These are phyloP conservation scores for Ophiostoma populinum DNA, from an alignment of 2,329 filamentous ascomycete genomes.

Conservation along the genomic window DNA sequence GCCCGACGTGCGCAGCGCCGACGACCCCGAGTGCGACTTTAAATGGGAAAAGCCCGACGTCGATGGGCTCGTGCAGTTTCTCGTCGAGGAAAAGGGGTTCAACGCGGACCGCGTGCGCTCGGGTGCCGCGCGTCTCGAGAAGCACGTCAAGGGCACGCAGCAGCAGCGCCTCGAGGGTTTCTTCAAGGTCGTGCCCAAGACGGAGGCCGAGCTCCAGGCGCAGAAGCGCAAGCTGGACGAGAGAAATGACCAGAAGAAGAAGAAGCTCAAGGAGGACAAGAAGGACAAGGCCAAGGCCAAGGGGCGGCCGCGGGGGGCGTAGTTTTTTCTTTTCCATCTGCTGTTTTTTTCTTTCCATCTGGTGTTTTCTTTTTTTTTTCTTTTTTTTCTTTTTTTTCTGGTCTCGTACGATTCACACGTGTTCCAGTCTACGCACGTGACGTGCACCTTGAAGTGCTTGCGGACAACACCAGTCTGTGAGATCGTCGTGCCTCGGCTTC, in stretches of 20 bases:
- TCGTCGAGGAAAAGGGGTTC: constrained; percentile 92
- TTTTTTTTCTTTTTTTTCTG: not conserved
- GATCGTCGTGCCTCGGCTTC: too few relatives aligned
- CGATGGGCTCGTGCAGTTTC: constrained; percentile 73
- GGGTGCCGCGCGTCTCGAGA: constrained; percentile 62
- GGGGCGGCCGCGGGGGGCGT: constrained; percentile 63
- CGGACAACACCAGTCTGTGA: too few relatives aligned
- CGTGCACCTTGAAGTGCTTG: too few relatives aligned
- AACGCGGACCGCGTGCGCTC: constrained; percentile 81
- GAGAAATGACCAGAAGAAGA: constrained; percentile 83
- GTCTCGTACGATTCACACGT: too few relatives aligned
- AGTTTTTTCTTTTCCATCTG: too few relatives aligned
- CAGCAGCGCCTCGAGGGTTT: constrained; percentile 89
- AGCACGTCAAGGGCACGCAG: constrained; percentile 80
- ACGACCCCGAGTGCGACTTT: constrained; percentile 81
- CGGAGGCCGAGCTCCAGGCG: constrained; percentile 65
- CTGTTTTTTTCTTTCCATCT: not conserved
- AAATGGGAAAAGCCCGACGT: constrained; percentile 93
- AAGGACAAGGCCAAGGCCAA: constrained; percentile 91
- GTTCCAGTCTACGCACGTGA: too few relatives aligned
- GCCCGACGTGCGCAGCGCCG: constrained; percentile 71
- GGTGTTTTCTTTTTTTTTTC: constrained; percentile 2
- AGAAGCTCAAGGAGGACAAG: constrained; percentile 84
- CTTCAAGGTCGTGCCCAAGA: constrained; percentile 85
- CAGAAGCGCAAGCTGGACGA: constrained; percentile 90